Conservation (phyloP, 805 yeast genomes). For the Kuraishia molischiana region DNA sequence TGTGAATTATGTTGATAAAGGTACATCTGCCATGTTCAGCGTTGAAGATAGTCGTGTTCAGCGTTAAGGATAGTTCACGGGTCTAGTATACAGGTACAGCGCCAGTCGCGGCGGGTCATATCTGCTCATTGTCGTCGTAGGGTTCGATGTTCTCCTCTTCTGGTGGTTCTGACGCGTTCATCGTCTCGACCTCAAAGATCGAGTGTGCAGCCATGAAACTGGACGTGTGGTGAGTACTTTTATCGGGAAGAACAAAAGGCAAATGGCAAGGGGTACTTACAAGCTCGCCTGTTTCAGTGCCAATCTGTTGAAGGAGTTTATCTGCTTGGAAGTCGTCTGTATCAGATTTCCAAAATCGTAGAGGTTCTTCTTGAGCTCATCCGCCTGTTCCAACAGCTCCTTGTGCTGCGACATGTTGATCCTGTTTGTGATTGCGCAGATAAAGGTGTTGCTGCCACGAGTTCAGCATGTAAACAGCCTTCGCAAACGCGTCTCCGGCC, state of each 20-base stretch:
- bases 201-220: slow-evolving; percentile 9
- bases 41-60: too few species aligned
- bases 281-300: slow-evolving; percentile 33
- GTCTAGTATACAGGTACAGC: too few species aligned
- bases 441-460: too few species aligned
- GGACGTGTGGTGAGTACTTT: not conserved
- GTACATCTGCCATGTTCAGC: too few species aligned
- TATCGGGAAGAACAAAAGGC: not conserved
- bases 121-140: too few species aligned
- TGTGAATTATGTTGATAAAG: too few species aligned
- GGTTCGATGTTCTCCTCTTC: too few species aligned
- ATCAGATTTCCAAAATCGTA: slow-evolving; percentile 27
- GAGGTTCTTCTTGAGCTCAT: slow-evolving; percentile 29
- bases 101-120: too few species aligned
- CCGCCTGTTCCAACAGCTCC: slow-evolving; percentile 9
- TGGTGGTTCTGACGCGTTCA: not conserved
- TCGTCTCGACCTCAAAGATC: slow-evolving; percentile 5
- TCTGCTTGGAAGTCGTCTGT: slow-evolving; percentile 27
- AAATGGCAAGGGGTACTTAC: slow-evolving; percentile 6
- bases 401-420: slow-evolving; percentile 5
- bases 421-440: not conserved
- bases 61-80: too few species aligned
- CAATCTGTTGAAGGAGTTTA: slow-evolving; percentile 25
- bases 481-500: too few species aligned
- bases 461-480: too few species aligned